These are phyloP conservation scores for Arthroderma sp. DNA, from an alignment of 2,329 filamentous ascomycete genomes.

Conservation along the genomic window DNA sequence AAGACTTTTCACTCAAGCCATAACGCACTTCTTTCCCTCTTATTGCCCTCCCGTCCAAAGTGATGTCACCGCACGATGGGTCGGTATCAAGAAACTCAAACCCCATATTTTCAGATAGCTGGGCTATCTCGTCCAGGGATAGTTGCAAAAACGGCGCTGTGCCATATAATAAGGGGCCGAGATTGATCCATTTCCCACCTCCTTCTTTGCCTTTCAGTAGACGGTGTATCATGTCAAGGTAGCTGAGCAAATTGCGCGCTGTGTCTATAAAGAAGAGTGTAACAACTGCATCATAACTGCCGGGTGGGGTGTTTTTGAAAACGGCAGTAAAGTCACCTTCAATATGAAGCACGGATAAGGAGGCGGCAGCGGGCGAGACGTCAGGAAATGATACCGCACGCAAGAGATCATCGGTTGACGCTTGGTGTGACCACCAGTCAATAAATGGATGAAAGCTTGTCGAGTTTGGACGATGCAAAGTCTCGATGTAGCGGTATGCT, in stretches of 20 bases:
- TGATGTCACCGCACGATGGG: constrained; percentile 30
- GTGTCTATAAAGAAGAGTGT: constrained; percentile 52
- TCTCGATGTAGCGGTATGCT: constrained; percentile 38
- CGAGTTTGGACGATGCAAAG: constrained; percentile 14
- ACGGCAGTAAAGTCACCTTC: constrained; percentile 45
- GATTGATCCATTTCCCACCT: constrained; percentile 44
- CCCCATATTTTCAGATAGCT: constrained; percentile 36
- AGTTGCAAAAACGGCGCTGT: constrained; percentile 43
- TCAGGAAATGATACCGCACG: constrained; percentile 38
- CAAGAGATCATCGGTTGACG: constrained; percentile 35
- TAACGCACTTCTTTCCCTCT: constrained; percentile 40
- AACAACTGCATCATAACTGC: constrained; percentile 37
- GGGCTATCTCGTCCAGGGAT: constrained; percentile 41
- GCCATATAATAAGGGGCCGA: constrained; percentile 44
- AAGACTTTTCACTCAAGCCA: constrained; percentile 37
- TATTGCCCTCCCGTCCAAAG: constrained; percentile 29
- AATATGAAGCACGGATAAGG: constrained; percentile 30
- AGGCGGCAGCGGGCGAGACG: constrained; percentile 18
- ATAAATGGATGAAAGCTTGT: constrained; percentile 39
- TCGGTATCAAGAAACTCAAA: constrained; percentile 38
- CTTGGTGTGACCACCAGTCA: constrained; percentile 45
- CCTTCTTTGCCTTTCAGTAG: constrained; percentile 23
- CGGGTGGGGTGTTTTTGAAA: constrained; percentile 14
- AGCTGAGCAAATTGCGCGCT: constrained; percentile 42
- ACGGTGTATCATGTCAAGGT: constrained; percentile 41